Conservation (phyloP, 768 basidiomycete species). For the Collybiopsis confluens region DNA sequence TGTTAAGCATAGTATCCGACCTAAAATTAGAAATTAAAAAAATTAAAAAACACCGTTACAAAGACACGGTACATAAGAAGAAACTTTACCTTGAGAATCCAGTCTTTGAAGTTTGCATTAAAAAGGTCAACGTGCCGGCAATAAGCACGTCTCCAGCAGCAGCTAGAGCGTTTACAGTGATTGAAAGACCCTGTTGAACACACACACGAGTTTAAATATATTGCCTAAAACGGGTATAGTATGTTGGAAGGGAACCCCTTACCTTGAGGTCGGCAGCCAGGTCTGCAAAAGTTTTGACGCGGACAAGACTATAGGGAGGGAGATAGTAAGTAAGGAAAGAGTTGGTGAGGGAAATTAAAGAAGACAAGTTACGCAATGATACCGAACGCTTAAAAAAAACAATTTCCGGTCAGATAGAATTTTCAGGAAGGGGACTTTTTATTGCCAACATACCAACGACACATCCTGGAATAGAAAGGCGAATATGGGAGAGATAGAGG, state of each 20-base stretch:
- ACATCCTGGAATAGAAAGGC: constrained; percentile 26
- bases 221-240: too few species aligned
- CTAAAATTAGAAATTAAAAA: constrained; percentile 15
- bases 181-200: constrained; percentile 37
- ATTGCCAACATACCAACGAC: constrained; percentile 29
- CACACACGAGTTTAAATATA: background rate
- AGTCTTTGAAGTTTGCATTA: constrained; percentile 46
- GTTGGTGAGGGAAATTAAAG: background rate
- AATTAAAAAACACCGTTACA: background rate
- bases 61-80: background rate
- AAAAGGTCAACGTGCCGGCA: constrained; percentile 38
- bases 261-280: constrained; percentile 11
- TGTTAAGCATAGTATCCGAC: constrained; percentile 49
- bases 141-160: constrained; percentile 46
- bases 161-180: constrained; percentile 47
- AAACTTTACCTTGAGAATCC: constrained; percentile 42
- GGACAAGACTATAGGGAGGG: background rate
- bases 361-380: background rate
- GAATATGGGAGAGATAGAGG: too few species aligned
- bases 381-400: constrained; percentile 1
- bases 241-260: too few species aligned
- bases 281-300: background rate
- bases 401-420: too few species aligned
- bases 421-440: too few species aligned
- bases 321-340: background rate